Conservation (phyloP, 202 grass and related monocot genomes). For the Carex sylvatica region DNA sequence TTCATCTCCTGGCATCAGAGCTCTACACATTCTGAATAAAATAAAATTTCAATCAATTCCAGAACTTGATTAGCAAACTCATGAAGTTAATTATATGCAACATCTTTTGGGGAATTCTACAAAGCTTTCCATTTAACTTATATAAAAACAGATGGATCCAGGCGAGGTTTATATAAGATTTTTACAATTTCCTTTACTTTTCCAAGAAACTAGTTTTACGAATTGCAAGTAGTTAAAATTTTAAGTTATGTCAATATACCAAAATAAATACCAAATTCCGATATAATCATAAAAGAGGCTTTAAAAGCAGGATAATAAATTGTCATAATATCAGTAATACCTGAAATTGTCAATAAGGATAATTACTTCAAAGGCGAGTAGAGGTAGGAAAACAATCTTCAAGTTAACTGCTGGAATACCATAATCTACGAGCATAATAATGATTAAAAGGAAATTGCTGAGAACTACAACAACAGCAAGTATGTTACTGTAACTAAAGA, state of each 20-base stretch:
- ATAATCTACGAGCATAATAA: slow-evolving; percentile 38
- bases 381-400: slow-evolving; percentile 90
- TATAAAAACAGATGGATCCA: background rate
- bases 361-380: slow-evolving; percentile 77
- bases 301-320: slow-evolving; percentile 3
- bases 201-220: background rate
- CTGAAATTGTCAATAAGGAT: slow-evolving; percentile 96
- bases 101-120: background rate
- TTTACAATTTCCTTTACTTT: slow-evolving; percentile 2
- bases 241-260: background rate
- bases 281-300: background rate
- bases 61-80: slow-evolving; percentile 3
- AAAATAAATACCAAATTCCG: background rate
- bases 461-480: background rate
- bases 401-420: slow-evolving; percentile 50
- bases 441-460: background rate
- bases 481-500: background rate
- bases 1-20: slow-evolving; percentile 98
- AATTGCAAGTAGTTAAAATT: background rate
- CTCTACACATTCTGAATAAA: slow-evolving; percentile 84
- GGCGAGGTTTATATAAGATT: background rate
- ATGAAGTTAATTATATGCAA: slow-evolving; percentile 1
- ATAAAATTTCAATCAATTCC: slow-evolving; percentile 15
- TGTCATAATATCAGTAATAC: slow-evolving; percentile 32
- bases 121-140: background rate